phyloP scores from a whole-genome alignment of 768 basidiomycete species.

The Lentinula aciculospora region DNA sequence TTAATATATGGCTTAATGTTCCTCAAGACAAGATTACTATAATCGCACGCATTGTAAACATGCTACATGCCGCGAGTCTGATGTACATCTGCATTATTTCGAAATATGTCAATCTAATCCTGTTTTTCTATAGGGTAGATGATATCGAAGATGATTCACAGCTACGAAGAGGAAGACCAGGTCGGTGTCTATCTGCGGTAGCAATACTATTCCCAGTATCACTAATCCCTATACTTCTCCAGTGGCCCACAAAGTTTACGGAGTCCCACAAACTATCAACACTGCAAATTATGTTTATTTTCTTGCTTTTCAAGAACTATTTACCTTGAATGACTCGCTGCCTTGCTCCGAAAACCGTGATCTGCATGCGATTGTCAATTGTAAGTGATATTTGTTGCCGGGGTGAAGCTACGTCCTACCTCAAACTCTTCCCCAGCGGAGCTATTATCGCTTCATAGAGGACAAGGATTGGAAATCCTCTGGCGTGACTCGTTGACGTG shows the following conservation, averaged over 20 bases:
- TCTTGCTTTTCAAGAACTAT: slow-evolving; percentile 83
- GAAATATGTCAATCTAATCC: neutral
- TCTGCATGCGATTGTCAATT: slow-evolving; percentile 70
- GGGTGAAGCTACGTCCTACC: neutral
- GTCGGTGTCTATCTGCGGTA: slow-evolving; percentile 24
- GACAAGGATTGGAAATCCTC: slow-evolving; percentile 90
- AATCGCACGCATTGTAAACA: slow-evolving; percentile 81
- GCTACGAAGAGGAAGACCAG: slow-evolving; percentile 80
- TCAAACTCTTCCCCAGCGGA: slow-evolving; percentile 35
- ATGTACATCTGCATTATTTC: slow-evolving; percentile 52
- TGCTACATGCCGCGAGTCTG: slow-evolving; percentile 92
- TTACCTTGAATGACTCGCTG: slow-evolving; percentile 38
- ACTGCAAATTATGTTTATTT: slow-evolving; percentile 97
- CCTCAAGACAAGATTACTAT: slow-evolving; percentile 62
- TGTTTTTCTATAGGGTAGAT: slow-evolving; percentile 57
- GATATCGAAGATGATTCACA: slow-evolving; percentile 93
- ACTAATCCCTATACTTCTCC: neutral
- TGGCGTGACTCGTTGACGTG: slow-evolving; percentile 92
- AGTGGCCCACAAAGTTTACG: slow-evolving; percentile 96
- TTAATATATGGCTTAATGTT: slow-evolving; percentile 89
- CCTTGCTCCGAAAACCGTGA: slow-evolving; percentile 28
- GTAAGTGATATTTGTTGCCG: slow-evolving; percentile 28
- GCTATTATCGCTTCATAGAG: slow-evolving; percentile 83
- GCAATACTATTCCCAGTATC: neutral
- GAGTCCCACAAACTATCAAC: slow-evolving; percentile 95